These are phyloP conservation scores for Zostera marina DNA, from an alignment of 116 monocot species.

Conservation along the genomic window DNA sequence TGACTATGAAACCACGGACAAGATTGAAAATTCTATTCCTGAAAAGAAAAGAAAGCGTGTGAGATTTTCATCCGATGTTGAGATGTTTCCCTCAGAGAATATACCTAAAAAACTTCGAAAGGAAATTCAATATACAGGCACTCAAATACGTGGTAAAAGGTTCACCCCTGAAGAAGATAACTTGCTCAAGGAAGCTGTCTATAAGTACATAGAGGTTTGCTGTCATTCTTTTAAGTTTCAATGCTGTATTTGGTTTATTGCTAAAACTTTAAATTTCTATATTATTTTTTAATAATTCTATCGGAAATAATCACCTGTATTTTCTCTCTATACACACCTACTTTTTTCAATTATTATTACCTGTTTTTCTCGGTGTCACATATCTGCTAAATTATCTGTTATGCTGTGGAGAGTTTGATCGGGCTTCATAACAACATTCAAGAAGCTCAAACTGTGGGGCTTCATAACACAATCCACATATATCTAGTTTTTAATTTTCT, in stretches of 20 bases:
- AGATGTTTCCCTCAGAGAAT: background rate
- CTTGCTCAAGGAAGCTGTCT: constrained; percentile 5
- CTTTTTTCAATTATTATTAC: too few relatives aligned
- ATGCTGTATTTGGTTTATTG: background rate
- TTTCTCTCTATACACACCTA: too few relatives aligned
- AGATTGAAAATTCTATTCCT: background rate
- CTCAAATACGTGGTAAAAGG: constrained; percentile 2
- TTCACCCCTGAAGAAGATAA: constrained; percentile 5
- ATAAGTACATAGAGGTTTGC: background rate
- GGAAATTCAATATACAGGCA: background rate
- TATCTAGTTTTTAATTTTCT: background rate
- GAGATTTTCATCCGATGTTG: constrained; percentile 2
- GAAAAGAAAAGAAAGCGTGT: constrained; percentile 1
- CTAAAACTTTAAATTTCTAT: background rate
- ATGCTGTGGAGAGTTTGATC: too few relatives aligned
- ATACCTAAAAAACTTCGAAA: background rate
- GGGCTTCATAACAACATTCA: too few relatives aligned
- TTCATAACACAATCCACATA: background rate
- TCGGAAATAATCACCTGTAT: background rate
- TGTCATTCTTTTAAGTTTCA: background rate
- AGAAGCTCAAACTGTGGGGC: background rate
- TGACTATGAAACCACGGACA: background rate
- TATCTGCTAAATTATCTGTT: too few relatives aligned
- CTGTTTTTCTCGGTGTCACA: too few relatives aligned
- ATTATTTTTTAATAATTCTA: background rate